A percentile compares a stretch with the other conserved stretches of the same genome.
These are phyloP conservation scores for Hemerocallis citrina DNA, from an alignment of 106 monocot species.

Conservation along the genomic window DNA sequence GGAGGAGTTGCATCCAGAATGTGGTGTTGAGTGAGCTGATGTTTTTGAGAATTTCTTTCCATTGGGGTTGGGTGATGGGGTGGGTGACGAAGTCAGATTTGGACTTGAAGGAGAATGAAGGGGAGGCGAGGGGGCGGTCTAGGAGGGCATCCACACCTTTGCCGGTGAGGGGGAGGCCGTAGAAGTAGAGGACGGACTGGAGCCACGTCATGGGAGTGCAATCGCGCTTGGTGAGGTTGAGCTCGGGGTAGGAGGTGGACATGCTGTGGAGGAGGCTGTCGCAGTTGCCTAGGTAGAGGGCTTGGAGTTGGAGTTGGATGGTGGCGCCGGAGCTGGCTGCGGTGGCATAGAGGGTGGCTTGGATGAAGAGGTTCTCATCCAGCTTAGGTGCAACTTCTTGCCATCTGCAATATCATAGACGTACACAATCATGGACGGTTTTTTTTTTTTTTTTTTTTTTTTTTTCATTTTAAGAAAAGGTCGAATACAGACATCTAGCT, in stretches of 20 bases:
- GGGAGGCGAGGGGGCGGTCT: no score
- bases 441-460: no score
- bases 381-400: conserved; percentile 21
- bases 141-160: background rate
- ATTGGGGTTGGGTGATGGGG: no score
- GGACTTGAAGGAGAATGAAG: no score
- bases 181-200: conserved; percentile 15
- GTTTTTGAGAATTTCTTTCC: no score
- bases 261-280: conserved; percentile 5
- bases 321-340: conserved; percentile 1
- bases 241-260: conserved; percentile 13
- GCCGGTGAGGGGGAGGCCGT: background rate
- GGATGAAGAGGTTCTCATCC: conserved; percentile 20
- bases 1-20: background rate
- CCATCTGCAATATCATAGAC: no score
- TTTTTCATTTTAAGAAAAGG: no score
- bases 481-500: no score
- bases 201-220: conserved; percentile 26
- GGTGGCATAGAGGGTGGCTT: background rate
- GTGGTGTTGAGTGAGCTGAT: no score
- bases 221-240: conserved; percentile 10
- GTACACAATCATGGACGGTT: no score
- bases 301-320: conserved; percentile 12
- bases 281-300: conserved; percentile 18
- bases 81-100: no score